Conservation (phyloP, 768 basidiomycete genomes). For the Lepiota venenata region DNA sequence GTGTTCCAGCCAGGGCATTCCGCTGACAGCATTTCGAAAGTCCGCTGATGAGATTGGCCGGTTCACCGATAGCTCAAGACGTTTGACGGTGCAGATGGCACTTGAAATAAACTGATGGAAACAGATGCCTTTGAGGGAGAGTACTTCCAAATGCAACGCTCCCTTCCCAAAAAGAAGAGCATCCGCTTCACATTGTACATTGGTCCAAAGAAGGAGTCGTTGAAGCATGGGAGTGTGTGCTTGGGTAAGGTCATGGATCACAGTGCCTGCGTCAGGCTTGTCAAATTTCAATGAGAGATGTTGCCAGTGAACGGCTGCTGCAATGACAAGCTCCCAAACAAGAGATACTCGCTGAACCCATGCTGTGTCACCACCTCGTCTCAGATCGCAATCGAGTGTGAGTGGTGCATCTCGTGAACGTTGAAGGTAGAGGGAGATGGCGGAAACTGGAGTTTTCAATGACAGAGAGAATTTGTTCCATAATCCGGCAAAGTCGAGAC, state of each 20-base stretch:
- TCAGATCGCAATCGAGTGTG: conserved; percentile 18
- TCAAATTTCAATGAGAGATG: conserved; percentile 1
- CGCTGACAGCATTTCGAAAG: conserved; percentile 16
- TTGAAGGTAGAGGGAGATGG: conserved; percentile 16
- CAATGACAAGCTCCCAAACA: conserved; percentile 16
- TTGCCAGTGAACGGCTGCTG: conserved; percentile 16
- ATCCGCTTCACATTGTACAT: too few species aligned
- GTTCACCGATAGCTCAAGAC: conserved; percentile 17
- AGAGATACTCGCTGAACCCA: conserved; percentile 11
- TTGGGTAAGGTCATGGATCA: too few species aligned
- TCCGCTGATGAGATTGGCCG: conserved; percentile 14
- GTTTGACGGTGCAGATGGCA: conserved; percentile 16
- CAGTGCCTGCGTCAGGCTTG: too few species aligned
- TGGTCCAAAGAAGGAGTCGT: too few species aligned
- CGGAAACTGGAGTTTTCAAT: conserved; percentile 13
- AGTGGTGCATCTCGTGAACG: conserved; percentile 19
- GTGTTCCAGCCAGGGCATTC: conserved; percentile 18
- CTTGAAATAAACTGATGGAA: conserved; percentile 14
- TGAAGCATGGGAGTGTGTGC: too few species aligned
- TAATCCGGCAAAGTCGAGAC: conserved; percentile 12
- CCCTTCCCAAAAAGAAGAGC: background rate
- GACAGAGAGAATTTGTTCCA: conserved; percentile 17
- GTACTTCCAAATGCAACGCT: conserved; percentile 10
- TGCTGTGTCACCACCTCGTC: conserved; percentile 8
- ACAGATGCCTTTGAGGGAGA: conserved; percentile 17